A percentile compares a stretch with the other conserved stretches of the same genome.
Evolutionary conservation across 2,329 filamentous ascomycete species (phyloP).

Genomic region (Bipolaris cookei): DNA sequence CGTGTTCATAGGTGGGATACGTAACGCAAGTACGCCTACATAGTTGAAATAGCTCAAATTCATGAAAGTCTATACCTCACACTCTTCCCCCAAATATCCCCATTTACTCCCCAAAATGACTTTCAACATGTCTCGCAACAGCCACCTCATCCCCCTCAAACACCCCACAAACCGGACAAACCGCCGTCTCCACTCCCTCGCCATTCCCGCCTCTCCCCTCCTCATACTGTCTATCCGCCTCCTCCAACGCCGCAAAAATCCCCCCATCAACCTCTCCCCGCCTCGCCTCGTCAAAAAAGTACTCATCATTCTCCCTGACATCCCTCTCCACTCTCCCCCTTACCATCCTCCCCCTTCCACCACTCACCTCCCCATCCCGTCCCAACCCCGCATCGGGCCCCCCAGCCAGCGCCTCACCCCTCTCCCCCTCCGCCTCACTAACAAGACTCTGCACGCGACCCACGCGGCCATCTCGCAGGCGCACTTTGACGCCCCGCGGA

Average conservation of each 20-base stretch:
- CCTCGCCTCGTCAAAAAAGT: constrained; percentile 37
- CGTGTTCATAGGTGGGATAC: no score
- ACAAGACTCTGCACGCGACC: constrained; percentile 73
- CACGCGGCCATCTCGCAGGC: constrained; percentile 72
- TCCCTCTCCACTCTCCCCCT: constrained; percentile 35
- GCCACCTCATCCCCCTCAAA: constrained; percentile 74
- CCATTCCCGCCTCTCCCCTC: constrained; percentile 18
- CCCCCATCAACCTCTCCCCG: constrained; percentile 14
- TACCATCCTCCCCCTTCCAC: constrained; percentile 14
- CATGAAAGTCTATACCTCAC: not conserved
- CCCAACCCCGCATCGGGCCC: constrained; percentile 33
- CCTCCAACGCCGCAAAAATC: constrained; percentile 36
- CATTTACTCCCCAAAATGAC: constrained; percentile 55
- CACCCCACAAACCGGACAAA: constrained; percentile 68
- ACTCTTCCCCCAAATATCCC: not conserved
- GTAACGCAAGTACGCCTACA: not conserved
- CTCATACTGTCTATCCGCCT: constrained; percentile 35
- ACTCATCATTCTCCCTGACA: constrained; percentile 39
- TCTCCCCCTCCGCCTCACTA: constrained; percentile 24
- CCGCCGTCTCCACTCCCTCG: constrained; percentile 37
- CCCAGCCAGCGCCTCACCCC: constrained; percentile 37
- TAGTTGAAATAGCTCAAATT: not conserved
- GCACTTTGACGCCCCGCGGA: constrained; percentile 79
- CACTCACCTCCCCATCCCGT: constrained; percentile 31
- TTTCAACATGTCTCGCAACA: constrained; percentile 70